These are phyloP conservation scores for Eucalyptus victrix DNA, from an alignment of 345 rosid genomes.

Conservation along the genomic window DNA sequence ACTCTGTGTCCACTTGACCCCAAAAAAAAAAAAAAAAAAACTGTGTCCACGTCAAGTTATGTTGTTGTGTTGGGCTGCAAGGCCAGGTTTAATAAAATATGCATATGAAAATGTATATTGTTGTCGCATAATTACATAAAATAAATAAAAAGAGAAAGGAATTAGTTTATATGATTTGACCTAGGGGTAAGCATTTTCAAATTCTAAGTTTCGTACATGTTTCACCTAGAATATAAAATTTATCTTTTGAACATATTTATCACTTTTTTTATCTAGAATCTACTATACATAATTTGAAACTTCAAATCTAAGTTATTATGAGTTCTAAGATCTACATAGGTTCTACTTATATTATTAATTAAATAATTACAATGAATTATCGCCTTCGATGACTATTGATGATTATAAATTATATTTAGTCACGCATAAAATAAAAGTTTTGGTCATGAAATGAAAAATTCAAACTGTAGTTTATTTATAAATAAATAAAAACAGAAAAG, in stretches of 20 bases:
- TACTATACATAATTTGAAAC: accelerated
- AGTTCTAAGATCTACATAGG: accelerated
- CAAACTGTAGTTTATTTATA: no score
- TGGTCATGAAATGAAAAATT: no score
- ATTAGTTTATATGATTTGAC: not conserved
- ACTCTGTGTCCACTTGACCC: not conserved
- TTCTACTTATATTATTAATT: no score
- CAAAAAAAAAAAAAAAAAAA: no score
- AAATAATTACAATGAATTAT: accelerated
- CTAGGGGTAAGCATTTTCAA: no score
- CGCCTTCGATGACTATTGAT: accelerated
- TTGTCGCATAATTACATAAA: not conserved
- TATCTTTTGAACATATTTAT: accelerated
- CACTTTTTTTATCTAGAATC: no score
- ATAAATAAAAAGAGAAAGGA: not conserved
- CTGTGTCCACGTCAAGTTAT: not conserved
- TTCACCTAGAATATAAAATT: no score
- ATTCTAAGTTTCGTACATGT: no score
- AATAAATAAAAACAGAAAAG: no score
- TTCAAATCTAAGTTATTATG: accelerated
- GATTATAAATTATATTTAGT: no score
- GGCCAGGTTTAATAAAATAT: not conserved
- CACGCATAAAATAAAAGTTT: no score
- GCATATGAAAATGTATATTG: not conserved
- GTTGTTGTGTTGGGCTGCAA: not conserved